phyloP scores from a whole-genome alignment of 805 yeast species.

The Schizosaccharomyces octosporus region DNA sequence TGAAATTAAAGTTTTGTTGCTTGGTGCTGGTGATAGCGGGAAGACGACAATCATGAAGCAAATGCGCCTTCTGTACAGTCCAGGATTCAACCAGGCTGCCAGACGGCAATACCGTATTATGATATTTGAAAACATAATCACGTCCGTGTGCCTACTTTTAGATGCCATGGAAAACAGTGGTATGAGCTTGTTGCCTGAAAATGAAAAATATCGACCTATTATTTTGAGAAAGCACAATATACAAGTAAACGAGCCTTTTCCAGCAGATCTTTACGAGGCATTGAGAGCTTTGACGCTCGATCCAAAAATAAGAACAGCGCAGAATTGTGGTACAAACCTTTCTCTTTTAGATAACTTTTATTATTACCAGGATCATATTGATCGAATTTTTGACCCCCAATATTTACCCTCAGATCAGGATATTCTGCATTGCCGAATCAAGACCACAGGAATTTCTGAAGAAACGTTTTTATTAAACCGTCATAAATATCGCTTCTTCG shows the following conservation, averaged over 20 bases:
- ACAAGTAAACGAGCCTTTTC: not conserved
- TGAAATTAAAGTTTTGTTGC: constrained; percentile 28
- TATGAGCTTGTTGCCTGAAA: not conserved
- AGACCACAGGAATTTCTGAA: constrained; percentile 67
- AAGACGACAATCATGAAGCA: constrained; percentile 83
- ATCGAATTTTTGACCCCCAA: constrained; percentile 26
- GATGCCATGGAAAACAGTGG: not conserved
- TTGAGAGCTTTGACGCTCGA: not conserved
- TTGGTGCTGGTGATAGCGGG: constrained; percentile 84
- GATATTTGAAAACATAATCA: constrained; percentile 52
- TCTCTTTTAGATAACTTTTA: not conserved
- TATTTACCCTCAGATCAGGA: constrained; percentile 48
- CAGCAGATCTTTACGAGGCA: not conserved
- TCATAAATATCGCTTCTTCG: constrained; percentile 27
- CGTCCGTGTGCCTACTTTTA: not conserved
- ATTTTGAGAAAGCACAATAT: not conserved
- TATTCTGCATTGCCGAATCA: constrained; percentile 53
- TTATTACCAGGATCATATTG: constrained; percentile 41
- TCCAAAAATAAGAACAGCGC: not conserved
- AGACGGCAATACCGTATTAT: constrained; percentile 59
- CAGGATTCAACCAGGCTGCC: constrained; percentile 63
- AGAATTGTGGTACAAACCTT: not conserved
- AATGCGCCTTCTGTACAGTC: constrained; percentile 59
- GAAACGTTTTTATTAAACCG: constrained; percentile 44
- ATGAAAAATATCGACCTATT: not conserved